A percentile compares a stretch with the other conserved stretches of the same genome.
Evolutionary conservation across 2,329 filamentous ascomycete species (phyloP).

Genomic region (Calonectria pseudoreteaudii): DNA sequence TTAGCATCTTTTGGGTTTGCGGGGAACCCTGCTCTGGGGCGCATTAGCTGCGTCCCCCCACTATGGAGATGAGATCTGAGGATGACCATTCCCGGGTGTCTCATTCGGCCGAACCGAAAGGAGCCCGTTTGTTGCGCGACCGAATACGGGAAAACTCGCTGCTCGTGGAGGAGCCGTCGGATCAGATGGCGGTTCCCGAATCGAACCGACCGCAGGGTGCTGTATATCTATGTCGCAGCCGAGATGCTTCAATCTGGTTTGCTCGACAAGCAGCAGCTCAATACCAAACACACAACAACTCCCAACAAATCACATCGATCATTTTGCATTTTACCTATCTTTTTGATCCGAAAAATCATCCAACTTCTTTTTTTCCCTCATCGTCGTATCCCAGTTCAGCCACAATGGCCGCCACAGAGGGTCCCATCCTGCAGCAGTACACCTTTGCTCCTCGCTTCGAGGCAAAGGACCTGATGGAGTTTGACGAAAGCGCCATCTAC

Average conservation of each 20-base stretch:
- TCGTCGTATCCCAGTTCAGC: neutral
- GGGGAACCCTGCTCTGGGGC: constrained; percentile 13
- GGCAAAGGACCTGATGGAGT: constrained; percentile 38
- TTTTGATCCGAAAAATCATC: neutral
- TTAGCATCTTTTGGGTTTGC: neutral
- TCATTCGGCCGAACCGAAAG: constrained; percentile 12
- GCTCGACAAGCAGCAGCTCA: constrained; percentile 6
- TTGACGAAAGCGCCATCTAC: constrained; percentile 33
- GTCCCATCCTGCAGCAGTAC: constrained; percentile 23
- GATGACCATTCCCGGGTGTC: constrained; percentile 1
- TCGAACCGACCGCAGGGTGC: constrained; percentile 9
- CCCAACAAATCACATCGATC: neutral
- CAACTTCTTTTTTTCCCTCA: neutral
- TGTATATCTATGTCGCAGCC: constrained; percentile 14
- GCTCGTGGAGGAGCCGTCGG: constrained; percentile 2
- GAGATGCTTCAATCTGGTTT: constrained; percentile 13
- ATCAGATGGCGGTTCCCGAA: constrained; percentile 7
- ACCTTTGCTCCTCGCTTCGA: constrained; percentile 37
- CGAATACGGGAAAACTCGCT: neutral
- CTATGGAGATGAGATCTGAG: neutral
- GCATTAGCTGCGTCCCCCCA: constrained; percentile 10
- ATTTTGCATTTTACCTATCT: neutral
- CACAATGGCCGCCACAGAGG: constrained; percentile 21
- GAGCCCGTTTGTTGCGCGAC: neutral
- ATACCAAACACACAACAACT: neutral